phyloP scores from a whole-genome alignment of 768 basidiomycete genomes.

The Russula sp. region DNA sequence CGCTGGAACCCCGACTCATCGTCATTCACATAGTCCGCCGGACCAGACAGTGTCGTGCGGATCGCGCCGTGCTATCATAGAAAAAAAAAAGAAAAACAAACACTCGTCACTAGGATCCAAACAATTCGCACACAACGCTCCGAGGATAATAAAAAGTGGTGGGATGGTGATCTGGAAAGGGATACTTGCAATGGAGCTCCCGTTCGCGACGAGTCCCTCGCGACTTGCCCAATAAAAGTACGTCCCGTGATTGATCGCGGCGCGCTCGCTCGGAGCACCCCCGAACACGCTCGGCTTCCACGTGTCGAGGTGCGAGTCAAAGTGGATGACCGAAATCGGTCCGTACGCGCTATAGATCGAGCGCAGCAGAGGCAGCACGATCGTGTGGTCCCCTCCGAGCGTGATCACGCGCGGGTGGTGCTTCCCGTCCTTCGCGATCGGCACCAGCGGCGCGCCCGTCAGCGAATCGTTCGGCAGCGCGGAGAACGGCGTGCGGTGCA shows the following conservation, averaged over 20 bases:
- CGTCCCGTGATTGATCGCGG: constrained; percentile 79
- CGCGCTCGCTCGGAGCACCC: constrained; percentile 62
- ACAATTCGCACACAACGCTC: constrained; percentile 28
- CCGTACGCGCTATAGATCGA: constrained; percentile 75
- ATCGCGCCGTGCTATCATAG: constrained; percentile 72
- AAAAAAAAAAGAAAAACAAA: constrained; percentile 26
- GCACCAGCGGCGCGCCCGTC: constrained; percentile 49
- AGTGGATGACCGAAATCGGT: constrained; percentile 76
- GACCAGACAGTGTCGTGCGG: constrained; percentile 72
- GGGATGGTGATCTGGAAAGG: constrained; percentile 24
- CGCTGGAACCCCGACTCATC: constrained; percentile 72
- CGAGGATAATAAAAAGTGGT: constrained; percentile 5
- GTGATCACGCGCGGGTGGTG: constrained; percentile 75
- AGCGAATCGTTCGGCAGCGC: constrained; percentile 54
- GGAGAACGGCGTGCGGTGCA: constrained; percentile 56
- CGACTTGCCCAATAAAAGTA: constrained; percentile 88
- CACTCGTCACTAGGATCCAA: constrained; percentile 66
- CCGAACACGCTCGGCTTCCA: constrained; percentile 74
- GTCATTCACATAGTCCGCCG: constrained; percentile 71
- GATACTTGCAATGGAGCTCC: constrained; percentile 77
- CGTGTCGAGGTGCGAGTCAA: constrained; percentile 79
- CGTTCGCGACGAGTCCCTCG: constrained; percentile 73
- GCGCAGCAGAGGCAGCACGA: constrained; percentile 58
- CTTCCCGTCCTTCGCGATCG: constrained; percentile 61
- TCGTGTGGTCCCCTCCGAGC: constrained; percentile 85